phyloP scores from a whole-genome alignment of 164 flowering plant genomes.

The Vitis labrusca region DNA sequence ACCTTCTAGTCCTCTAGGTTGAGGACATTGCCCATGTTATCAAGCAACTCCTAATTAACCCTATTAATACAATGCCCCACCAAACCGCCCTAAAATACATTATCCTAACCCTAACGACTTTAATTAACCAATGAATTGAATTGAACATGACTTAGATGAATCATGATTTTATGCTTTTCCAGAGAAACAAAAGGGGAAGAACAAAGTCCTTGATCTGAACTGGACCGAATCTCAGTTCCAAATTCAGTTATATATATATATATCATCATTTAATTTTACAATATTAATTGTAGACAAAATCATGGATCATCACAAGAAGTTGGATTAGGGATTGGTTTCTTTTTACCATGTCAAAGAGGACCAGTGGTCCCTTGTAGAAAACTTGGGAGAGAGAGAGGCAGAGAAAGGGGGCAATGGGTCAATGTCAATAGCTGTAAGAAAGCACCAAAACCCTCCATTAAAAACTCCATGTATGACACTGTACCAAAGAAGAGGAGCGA shows the following conservation, averaged over 20 bases:
- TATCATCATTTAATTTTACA: no score
- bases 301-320: no score
- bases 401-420: conserved; percentile 14
- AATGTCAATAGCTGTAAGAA: conserved; percentile 36
- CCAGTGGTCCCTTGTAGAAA: conserved; percentile 18
- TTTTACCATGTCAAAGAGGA: neutral
- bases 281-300: no score
- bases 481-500: neutral
- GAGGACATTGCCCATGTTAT: neutral
- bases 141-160: no score
- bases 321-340: neutral
- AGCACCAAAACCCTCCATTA: conserved; percentile 31
- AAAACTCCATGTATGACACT: conserved; percentile 15
- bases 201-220: no score
- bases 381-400: conserved; percentile 16
- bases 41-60: neutral
- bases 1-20: neutral
- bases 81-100: neutral
- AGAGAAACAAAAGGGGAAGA: no score
- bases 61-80: neutral
- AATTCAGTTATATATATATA: no score
- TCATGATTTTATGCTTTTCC: no score
- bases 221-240: no score
- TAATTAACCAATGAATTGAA: no score
- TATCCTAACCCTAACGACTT: no score